phyloP scores from a whole-genome alignment of 768 basidiomycete species.

The Pleurotus tuoliensis region DNA sequence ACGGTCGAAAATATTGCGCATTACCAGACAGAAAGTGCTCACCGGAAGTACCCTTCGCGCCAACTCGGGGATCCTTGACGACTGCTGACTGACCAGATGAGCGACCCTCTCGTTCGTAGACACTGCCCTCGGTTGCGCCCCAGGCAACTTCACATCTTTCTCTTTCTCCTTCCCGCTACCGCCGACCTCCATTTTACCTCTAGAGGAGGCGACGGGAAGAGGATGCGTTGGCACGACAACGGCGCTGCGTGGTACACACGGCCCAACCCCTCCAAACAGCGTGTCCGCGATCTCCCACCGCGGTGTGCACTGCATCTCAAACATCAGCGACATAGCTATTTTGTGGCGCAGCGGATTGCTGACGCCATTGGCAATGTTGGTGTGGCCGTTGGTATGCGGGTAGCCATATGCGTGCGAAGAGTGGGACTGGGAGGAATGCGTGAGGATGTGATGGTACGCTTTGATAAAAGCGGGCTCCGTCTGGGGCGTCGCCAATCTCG shows the following conservation, averaged over 20 bases:
- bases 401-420: no score
- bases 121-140: constrained; percentile 40
- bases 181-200: constrained; percentile 19
- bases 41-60: constrained; percentile 67
- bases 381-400: no score
- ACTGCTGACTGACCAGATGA: constrained; percentile 61
- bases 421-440: constrained; percentile 47
- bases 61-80: constrained; percentile 62
- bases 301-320: constrained; percentile 49
- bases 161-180: constrained; percentile 32
- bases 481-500: constrained; percentile 45
- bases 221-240: constrained; percentile 68
- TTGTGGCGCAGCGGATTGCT: constrained; percentile 66
- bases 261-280: constrained; percentile 53
- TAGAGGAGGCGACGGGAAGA: constrained; percentile 30
- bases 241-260: constrained; percentile 58
- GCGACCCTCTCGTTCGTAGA: constrained; percentile 48
- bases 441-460: constrained; percentile 77
- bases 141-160: constrained; percentile 52
- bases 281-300: constrained; percentile 72
- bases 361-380: constrained; percentile 19
- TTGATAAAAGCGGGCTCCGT: constrained; percentile 61
- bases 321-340: constrained; percentile 69
- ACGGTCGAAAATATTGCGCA: background rate
- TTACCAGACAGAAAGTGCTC: constrained; percentile 22